Evolutionary conservation across 257 asterid species (phyloP), one percentile per base, ranked within the genome.

Genomic region (Pogostemon cablin): DNA sequence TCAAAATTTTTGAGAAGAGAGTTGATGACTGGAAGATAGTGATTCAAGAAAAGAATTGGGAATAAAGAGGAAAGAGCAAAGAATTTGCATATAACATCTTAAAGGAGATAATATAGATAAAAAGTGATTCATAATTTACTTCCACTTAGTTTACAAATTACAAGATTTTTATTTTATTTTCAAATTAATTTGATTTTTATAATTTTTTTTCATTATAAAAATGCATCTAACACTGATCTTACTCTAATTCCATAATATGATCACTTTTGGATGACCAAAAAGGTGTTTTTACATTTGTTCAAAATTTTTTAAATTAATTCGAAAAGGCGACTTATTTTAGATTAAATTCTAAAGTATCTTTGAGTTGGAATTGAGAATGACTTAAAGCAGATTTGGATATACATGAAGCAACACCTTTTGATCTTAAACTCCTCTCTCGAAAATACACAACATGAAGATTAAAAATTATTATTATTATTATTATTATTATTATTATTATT

Each of bases 51-150:
- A 55, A 67, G 69, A 44, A 67, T 3, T 38, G 74, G 64, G 79
- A 73, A 78, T 69, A 69, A 74, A 69, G 72, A 56, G 9, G 10
- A 43, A 69, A 58, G 53, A 46, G 65, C 38, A 25, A 52, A 67
- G 74, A 69, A 78, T 68, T 78, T 73, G 75, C 47, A 61, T 59
- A 63, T 52, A 53, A 32, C 77, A 72, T 52, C 32, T 49, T 7
- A 61, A 49, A 34, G 46, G 54, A 60, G 42, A 43, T 43, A 56
- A 57, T 52, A 47, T 53, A 56, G 0, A 69, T 42, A 73, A 73
- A 73, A 74, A 64, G 82, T 58, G 55, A 78, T 78, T 69, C 79
- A 58, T 66, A 46, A 10, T 49, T 15, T 56, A 64, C 73, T 74
- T 69, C 59, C 44, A 54, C 1, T 25, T 25, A 25, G 32, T 25